Conservation (phyloP, 345 rosid genomes). For the Boechera divaricarpa region DNA sequence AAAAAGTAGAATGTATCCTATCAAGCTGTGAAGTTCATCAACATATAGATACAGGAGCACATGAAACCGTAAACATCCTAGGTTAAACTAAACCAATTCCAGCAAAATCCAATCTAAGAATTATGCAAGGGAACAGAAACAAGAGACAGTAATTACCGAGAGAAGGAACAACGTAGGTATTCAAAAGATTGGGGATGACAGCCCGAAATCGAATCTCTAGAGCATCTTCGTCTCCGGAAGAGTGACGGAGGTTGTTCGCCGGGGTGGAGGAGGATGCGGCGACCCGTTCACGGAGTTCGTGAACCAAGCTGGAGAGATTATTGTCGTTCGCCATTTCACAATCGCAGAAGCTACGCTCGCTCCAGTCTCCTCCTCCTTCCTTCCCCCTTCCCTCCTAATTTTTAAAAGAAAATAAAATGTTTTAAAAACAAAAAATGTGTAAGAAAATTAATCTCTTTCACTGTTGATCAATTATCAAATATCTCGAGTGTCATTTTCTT, state of each 20-base stretch:
- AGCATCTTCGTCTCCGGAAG: constrained; percentile 58
- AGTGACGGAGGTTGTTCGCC: constrained; percentile 40
- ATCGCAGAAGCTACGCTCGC: constrained; percentile 26
- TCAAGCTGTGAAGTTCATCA: background rate
- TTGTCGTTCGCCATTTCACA: constrained; percentile 43
- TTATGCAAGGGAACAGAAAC: constrained; percentile 3
- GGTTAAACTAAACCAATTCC: constrained; percentile 26
- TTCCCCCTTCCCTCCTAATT: constrained; percentile 38
- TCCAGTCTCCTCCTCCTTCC: constrained; percentile 3
- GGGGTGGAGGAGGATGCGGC: constrained; percentile 74
- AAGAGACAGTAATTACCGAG: constrained; percentile 52
- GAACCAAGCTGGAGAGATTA: constrained; percentile 74
- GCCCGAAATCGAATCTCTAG: constrained; percentile 71
- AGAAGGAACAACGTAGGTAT: constrained; percentile 78
- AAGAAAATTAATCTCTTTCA: no score
- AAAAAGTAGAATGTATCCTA: background rate
- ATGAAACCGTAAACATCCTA: background rate
- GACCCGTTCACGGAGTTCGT: constrained; percentile 82
- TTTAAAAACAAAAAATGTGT: background rate
- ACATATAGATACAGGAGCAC: background rate
- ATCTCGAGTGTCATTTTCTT: no score
- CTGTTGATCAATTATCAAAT: no score
- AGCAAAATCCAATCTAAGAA: background rate
- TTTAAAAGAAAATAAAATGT: constrained; percentile 22
- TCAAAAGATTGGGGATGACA: constrained; percentile 79